Evolutionary conservation across 331 rosid genomes (phyloP), one percentile per base, ranked within the genome.

Genomic region (Saraca asoca): DNA sequence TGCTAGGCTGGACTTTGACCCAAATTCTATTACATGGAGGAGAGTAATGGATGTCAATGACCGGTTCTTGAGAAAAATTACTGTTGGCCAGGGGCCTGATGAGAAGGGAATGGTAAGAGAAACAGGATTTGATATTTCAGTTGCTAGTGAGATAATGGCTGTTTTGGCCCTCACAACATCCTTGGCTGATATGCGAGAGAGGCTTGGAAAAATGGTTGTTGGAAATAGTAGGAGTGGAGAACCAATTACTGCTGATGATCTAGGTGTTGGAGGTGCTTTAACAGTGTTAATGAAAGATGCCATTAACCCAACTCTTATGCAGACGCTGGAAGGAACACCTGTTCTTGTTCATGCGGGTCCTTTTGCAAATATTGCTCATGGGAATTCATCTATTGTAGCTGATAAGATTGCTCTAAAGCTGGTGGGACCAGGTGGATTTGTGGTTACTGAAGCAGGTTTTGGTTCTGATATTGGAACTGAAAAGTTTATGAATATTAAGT

Each of bases 341-440:
- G 98, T 94, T 70, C 96, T 94, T 76, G 98, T 94, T 81, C 98
- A 94, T 56, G 98, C 98, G 0, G 98, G 98, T 69, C 98, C 97
- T 16, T 94, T 88, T 71, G 97, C 96, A 73, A 94, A 94, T 68
- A 94, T 94, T 75, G 98, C 98, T 18, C 98, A 88, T 6, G 98
- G 98, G 49, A 94, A 94, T 80, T 94, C 98, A 71, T 94, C 98
- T 15, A 83, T 94, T 46, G 96, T 88, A 77, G 98, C 98, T 5
- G 98, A 94, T 81, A 94, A 90, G 88, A 94, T 94, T 69, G 96
- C 98, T 13, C 78, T 94, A 35, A 94, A 94, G 77, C 81, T 94
- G 82, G 98, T 86, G 12, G 98, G 97, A 74, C 88, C 87, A 0
- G 97, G 96, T 52, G 98, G 98, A 67, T 87, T 90, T 88, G 98